Base-by-base conservation (phyloP, 371 early-diverging fungal genomes). In the Mucor racemosus region DNA sequence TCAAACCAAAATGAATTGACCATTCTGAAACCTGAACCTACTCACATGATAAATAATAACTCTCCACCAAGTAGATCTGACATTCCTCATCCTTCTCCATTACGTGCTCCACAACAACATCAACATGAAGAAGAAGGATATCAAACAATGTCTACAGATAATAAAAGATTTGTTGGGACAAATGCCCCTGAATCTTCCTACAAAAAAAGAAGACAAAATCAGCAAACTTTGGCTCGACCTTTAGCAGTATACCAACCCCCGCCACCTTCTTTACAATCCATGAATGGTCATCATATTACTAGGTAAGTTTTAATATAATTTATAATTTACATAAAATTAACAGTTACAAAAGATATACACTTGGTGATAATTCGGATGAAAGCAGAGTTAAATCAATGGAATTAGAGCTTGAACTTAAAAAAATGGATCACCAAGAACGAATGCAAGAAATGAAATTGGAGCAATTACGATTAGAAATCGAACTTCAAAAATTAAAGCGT, bases 361-460 rank as follows among this genome's bases (percentile, higher is more conserved):
- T 59, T 44, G 31, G 19, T 46, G 60, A 60, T 17, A 1, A 33
- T 21, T 34, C 65, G 19, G 71, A 73, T 40, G 73, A 70, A 26
- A 58, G 62, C 40, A 64, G 60, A 58, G 26, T 73, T 6, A 67
- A 56, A 55, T 35, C 65, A 3, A 63, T 73, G 67, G 67, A 73
- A 48, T 17, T 73, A 58, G 73, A 76, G 44, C 42, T 76, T 1
- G 71, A 71, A 59, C 44, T 54, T 34, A 77, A 74, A 42, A 67
- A 63, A 31, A 77, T 77, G 77, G 70, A 77, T n/a, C 77, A 77
- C 58, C 70, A 77, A 59, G 77, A 77, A 19, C 71, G 74, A 31
- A 77, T 77, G 77, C 77, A 77, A 56, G 65, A 69, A 41, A 77
- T 77, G 77, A 74, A 74, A 48, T 60, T 77, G 53, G 77, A 77